phyloP scores from a whole-genome alignment of 176 grass and related monocot genomes.

The Pontederia crassipes region DNA sequence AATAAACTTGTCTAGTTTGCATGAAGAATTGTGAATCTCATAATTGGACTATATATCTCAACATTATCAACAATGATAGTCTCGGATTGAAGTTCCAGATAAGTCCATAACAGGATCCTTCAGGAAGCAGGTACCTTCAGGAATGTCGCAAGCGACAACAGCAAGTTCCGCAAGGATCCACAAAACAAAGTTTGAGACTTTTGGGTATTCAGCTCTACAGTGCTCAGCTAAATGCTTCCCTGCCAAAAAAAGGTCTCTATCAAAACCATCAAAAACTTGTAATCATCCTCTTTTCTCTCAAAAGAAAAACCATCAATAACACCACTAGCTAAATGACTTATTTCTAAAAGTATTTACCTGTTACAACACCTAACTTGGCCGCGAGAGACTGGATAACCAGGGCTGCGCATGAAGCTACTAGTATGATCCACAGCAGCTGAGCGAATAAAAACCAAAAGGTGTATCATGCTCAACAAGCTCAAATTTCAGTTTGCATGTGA shows the following conservation, averaged over 20 bases:
- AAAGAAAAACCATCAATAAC: constrained; percentile 5
- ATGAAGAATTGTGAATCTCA: background rate
- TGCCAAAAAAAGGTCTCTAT: constrained; percentile 22
- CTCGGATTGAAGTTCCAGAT: too few relatives aligned
- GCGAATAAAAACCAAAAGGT: constrained; percentile 10
- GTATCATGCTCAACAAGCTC: background rate
- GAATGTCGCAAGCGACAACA: constrained; percentile 94
- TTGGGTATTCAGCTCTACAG: constrained; percentile 87
- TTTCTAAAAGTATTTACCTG: constrained; percentile 32
- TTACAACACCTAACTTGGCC: constrained; percentile 84
- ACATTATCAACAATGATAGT: too few relatives aligned
- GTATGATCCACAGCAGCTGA: constrained; percentile 98
- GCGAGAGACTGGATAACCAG: constrained; percentile 96
- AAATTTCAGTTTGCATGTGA: background rate
- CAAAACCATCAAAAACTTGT: background rate
- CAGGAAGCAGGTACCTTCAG: constrained; percentile 59
- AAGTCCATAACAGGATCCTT: too few relatives aligned
- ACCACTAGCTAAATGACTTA: constrained; percentile 11
- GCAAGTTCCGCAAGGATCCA: constrained; percentile 97
- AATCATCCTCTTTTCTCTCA: too few relatives aligned
- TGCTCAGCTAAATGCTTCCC: constrained; percentile 98
- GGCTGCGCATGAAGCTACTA: constrained; percentile 86
- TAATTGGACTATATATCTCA: background rate
- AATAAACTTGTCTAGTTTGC: too few relatives aligned
- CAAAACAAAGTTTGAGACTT: constrained; percentile 70